These are phyloP conservation scores for Rubroboletus pulcherrimus DNA, from an alignment of 768 basidiomycete genomes.

Conservation along the genomic window DNA sequence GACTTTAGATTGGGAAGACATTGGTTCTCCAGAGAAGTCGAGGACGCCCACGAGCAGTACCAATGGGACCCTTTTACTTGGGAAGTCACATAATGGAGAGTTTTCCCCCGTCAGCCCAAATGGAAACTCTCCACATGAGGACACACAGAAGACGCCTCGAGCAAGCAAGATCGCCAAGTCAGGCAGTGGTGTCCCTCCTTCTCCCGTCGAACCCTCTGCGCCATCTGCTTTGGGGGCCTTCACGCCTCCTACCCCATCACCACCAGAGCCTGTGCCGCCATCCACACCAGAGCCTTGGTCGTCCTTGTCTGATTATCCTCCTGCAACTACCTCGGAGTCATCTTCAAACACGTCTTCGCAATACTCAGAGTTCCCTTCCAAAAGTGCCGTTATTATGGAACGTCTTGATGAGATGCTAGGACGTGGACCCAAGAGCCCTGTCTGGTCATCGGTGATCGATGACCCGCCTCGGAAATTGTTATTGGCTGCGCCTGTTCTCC, in stretches of 20 bases:
- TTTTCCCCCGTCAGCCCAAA: conserved; percentile 28
- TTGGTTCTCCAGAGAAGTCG: conserved; percentile 40
- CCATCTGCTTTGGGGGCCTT: conserved; percentile 23
- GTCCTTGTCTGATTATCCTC: conserved; percentile 67
- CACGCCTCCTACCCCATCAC: conserved; percentile 41
- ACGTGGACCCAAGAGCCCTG: conserved; percentile 53
- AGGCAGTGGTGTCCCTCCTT: conserved; percentile 17
- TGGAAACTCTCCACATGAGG: conserved; percentile 27
- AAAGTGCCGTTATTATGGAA: conserved; percentile 57
- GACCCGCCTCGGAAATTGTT: conserved; percentile 85
- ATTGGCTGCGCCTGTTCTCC: conserved; percentile 81
- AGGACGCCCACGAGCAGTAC: conserved; percentile 48
- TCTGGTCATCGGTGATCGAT: conserved; percentile 67
- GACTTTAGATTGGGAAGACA: conserved; percentile 64
- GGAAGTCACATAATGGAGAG: conserved; percentile 26
- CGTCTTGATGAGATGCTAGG: conserved; percentile 69
- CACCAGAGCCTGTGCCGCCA: conserved; percentile 56
- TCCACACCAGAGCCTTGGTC: conserved; percentile 78
- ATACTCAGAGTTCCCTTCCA: conserved; percentile 47
- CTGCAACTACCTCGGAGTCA: conserved; percentile 67
- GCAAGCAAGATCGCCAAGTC: conserved; percentile 34
- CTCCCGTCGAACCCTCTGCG: conserved; percentile 19
- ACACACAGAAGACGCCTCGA: conserved; percentile 32
- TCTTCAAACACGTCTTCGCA: conserved; percentile 73
- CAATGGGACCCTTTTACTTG: conserved; percentile 33